Evolutionary conservation across 2,329 filamentous ascomycete genomes (phyloP), one percentile per base, ranked within the genome.

Genomic region (Colletotrichum sansevieriae): DNA sequence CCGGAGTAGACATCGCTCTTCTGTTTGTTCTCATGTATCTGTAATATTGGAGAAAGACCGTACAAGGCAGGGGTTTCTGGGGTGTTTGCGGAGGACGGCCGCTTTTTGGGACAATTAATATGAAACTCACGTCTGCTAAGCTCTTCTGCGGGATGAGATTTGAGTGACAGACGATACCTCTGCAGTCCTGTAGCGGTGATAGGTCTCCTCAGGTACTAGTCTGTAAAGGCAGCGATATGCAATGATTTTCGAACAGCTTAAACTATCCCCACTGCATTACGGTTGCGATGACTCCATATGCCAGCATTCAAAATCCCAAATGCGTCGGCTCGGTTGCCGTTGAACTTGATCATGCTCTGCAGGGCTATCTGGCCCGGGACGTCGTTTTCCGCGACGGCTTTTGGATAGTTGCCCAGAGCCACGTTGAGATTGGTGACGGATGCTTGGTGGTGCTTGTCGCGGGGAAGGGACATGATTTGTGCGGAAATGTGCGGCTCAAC

Each of bases 401-500:
- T 84, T 82, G 57, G 49, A 43, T 60, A 60, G 3, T 49, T 60
- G 33, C 44, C 43, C 12, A 60, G 29, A 18, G 57, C 43, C 25
- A 44, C n/a, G n/a, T n/a, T n/a, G n/a, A n/a, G n/a, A n/a, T n/a
- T 43, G 44, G 85, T 92, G 72, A 95, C 87, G 79, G 94, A 95
- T 39, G 92, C 86, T 76, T 93, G 89, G 80, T 95, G 92, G 79
- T 95, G 92, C 81, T 93, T 93, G 78, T 83, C 82, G 81, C 95
- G 91, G 78, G 95, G 92, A 56, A 95, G 86, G 79, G 91, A 88
- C 92, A 95, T 94, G 78, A 94, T 95, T 78, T 93, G 87, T 73
- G 83, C 84, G 37, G 91, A 92, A 82, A 95, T 94, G 80, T 89
- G 87, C 8, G 91, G 18, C 18, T 18, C 18, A 18, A 18, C 18